Conservation (phyloP, 371 early-diverging fungal genomes). For the Cokeromyces recurvatus region DNA sequence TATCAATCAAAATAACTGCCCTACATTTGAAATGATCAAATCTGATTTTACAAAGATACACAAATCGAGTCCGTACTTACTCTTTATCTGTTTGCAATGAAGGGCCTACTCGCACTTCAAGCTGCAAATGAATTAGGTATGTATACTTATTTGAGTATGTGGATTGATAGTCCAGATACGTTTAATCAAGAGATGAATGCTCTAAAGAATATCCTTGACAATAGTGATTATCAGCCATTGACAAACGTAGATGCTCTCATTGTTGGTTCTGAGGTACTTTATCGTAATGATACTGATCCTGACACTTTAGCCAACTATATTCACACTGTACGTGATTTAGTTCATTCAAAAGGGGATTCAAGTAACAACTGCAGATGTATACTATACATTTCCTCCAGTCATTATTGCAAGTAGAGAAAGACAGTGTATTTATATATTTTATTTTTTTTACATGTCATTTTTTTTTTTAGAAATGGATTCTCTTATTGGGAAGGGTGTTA, state of each 20-base stretch:
- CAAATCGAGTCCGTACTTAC: conserved; percentile 54
- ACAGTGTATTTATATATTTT: neutral
- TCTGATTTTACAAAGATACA: conserved; percentile 47
- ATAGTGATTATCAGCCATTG: neutral
- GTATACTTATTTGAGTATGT: conserved; percentile 57
- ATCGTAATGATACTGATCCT: conserved; percentile 47
- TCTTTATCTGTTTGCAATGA: conserved; percentile 49
- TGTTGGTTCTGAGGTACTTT: conserved; percentile 62
- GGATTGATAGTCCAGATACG: conserved; percentile 50
- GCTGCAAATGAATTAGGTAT: conserved; percentile 55
- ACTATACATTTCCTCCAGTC: conserved; percentile 39
- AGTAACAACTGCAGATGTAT: conserved; percentile 58
- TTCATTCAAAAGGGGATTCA: conserved; percentile 27
- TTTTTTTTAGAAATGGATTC: conserved; percentile 49
- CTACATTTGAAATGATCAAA: conserved; percentile 41
- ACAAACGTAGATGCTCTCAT: conserved; percentile 47
- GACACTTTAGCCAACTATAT: conserved; percentile 34
- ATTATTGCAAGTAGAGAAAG: conserved; percentile 51
- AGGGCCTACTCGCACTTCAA: conserved; percentile 53
- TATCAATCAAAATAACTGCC: conserved; percentile 49
- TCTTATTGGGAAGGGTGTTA: conserved; percentile 66
- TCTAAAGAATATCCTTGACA: conserved; percentile 33
- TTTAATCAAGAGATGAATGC: conserved; percentile 47
- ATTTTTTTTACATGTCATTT: neutral
- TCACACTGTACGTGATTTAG: conserved; percentile 23